These are phyloP conservation scores for Heritiera littoralis DNA, from an alignment of 345 rosid species.

Conservation along the genomic window DNA sequence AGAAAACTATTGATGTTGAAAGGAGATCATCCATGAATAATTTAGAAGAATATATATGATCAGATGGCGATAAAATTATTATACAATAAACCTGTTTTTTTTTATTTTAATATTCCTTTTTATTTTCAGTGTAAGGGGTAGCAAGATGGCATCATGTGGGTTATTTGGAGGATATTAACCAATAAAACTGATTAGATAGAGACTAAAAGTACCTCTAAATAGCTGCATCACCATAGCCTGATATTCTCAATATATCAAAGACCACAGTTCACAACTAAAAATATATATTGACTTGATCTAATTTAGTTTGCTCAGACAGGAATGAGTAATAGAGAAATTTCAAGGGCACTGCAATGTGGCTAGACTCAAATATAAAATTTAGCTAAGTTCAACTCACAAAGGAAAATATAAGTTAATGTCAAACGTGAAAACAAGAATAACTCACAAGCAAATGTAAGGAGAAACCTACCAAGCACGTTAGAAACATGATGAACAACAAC, in stretches of 20 bases:
- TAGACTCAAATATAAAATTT: not conserved
- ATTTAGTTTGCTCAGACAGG: not conserved
- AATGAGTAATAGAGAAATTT: not conserved
- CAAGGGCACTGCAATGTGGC: not conserved
- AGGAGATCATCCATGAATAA: not conserved
- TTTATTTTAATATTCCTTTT: not conserved
- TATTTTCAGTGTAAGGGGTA: not conserved
- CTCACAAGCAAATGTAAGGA: slow-evolving; percentile 1
- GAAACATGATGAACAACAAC: slow-evolving; percentile 90
- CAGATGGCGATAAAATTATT: not conserved
- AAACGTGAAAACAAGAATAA: not conserved
- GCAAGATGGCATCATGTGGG: not conserved
- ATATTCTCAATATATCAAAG: not conserved
- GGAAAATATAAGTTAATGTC: not conserved
- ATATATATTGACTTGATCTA: slow-evolving; percentile 1
- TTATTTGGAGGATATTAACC: not conserved
- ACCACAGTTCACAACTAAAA: slow-evolving; percentile 6
- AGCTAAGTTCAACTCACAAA: not conserved
- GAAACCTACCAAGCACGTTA: slow-evolving; percentile 69
- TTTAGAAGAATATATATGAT: not conserved
- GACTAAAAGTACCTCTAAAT: not conserved
- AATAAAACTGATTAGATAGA: not conserved
- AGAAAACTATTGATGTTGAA: not conserved
- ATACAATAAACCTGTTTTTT: not conserved
- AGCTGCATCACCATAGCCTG: not conserved